These are phyloP conservation scores for Pichia pseudocactophila DNA, from an alignment of 805 yeast genomes.

Conservation along the genomic window DNA sequence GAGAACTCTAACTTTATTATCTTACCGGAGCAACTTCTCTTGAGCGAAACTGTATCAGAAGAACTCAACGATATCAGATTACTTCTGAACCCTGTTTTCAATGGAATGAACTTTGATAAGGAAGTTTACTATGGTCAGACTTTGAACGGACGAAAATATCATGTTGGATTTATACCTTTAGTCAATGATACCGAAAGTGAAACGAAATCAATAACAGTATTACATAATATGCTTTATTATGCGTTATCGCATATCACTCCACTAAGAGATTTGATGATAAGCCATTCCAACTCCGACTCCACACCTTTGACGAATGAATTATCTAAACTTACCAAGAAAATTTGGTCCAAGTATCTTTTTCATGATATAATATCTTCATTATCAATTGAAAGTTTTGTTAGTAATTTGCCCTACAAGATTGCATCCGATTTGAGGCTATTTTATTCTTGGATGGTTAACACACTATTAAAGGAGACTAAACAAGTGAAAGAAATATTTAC, in stretches of 20 bases:
- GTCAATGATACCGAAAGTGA: constrained; percentile 30
- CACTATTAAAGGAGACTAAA: constrained; percentile 27
- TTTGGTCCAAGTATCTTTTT: constrained; percentile 58
- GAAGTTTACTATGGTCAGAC: constrained; percentile 28
- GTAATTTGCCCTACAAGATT: constrained; percentile 37
- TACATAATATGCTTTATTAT: constrained; percentile 45
- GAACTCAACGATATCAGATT: constrained; percentile 43
- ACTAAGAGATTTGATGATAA: constrained; percentile 39
- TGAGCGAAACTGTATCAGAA: constrained; percentile 23
- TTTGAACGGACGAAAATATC: constrained; percentile 36
- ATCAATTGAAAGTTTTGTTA: constrained; percentile 46
- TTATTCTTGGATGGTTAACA: constrained; percentile 51
- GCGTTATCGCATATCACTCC: constrained; percentile 43
- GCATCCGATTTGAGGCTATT: constrained; percentile 36
- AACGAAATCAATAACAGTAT: not conserved
- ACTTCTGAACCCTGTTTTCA: constrained; percentile 45
- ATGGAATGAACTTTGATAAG: constrained; percentile 25
- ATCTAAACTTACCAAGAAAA: constrained; percentile 40
- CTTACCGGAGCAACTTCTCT: constrained; percentile 54
- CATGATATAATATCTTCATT: constrained; percentile 59
- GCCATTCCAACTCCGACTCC: constrained; percentile 14
- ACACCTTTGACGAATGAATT: constrained; percentile 31
- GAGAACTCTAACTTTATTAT: constrained; percentile 39
- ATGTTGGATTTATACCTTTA: constrained; percentile 60
- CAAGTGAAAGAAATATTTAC: constrained; percentile 35